phyloP scores from a whole-genome alignment of 306 rosid genomes.

The Glycine soja region DNA sequence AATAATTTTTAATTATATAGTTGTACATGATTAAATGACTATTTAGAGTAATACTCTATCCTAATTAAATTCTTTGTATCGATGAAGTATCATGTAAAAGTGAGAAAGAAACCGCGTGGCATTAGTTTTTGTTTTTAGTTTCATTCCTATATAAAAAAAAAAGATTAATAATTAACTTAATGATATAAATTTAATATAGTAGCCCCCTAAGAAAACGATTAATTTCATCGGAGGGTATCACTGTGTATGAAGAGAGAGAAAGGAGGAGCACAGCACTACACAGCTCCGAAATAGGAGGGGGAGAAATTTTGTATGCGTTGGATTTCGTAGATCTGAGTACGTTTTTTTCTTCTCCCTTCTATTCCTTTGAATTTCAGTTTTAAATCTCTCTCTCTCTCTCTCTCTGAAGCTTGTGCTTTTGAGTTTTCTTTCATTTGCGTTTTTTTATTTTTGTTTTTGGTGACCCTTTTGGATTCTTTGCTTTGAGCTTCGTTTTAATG shows the following conservation, averaged over 20 bases:
- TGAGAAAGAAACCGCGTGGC: not conserved
- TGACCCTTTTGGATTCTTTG: conserved; percentile 39
- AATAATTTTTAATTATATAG: no score
- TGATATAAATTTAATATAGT: not conserved
- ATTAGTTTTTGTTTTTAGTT: conserved; percentile 17
- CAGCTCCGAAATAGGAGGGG: conserved; percentile 57
- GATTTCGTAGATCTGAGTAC: conserved; percentile 58
- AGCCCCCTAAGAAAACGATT: not conserved
- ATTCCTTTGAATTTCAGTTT: not conserved
- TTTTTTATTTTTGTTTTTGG: conserved; percentile 29
- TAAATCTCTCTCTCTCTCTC: conserved; percentile 4
- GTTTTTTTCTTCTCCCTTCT: conserved; percentile 8
- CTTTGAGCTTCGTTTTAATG: conserved; percentile 29
- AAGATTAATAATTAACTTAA: not conserved
- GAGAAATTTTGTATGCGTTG: conserved; percentile 41
- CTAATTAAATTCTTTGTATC: not conserved
- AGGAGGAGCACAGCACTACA: not conserved
- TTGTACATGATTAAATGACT: not conserved
- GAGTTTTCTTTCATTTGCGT: no score
- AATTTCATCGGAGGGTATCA: conserved; percentile 42
- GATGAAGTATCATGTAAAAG: not conserved
- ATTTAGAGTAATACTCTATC: not conserved
- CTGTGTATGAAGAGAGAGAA: conserved; percentile 39
- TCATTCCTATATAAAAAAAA: conserved; percentile 1
- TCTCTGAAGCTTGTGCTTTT: not conserved